Percentiles rank a stretch among this genome's conserved stretches.
Evolutionary conservation across 345 rosid genomes (phyloP).

Genomic region (Salix exigua): DNA sequence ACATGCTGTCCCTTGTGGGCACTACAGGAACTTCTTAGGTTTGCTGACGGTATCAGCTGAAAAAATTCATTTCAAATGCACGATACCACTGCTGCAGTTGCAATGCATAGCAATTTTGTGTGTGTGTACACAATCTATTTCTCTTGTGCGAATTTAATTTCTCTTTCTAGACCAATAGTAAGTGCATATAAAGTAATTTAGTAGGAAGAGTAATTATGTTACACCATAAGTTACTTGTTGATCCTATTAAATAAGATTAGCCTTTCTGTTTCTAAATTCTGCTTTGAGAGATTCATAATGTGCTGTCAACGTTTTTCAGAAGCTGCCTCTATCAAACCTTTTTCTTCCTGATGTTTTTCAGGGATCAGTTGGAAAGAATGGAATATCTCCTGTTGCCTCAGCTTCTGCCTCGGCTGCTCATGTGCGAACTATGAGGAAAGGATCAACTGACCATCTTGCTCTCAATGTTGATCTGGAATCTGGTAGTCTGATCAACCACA

Average conservation of each 20-base stretch:
- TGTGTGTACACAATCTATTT: not conserved
- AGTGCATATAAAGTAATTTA: too few relatives aligned
- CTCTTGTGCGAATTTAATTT: too few relatives aligned
- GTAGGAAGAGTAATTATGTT: too few relatives aligned
- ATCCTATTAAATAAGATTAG: not conserved
- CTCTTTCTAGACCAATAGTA: too few relatives aligned
- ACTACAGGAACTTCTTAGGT: not conserved
- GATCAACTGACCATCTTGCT: constrained; percentile 82
- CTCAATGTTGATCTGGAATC: constrained; percentile 70
- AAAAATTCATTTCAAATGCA: not conserved
- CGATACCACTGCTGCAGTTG: not conserved
- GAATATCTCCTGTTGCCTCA: constrained; percentile 37
- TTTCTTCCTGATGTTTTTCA: constrained; percentile 33
- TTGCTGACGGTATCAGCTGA: not conserved
- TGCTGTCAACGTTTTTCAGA: not conserved
- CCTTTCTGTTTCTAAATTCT: not conserved
- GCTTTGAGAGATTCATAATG: not conserved
- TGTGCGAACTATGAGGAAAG: constrained; percentile 70
- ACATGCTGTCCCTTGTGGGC: not conserved
- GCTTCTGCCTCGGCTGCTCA: constrained; percentile 62
- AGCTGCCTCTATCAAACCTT: not conserved
- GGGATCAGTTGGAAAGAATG: constrained; percentile 51
- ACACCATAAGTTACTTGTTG: too few relatives aligned
- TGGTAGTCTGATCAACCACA: constrained; percentile 46
- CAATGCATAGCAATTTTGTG: not conserved